Evolutionary conservation across 208 protist species (phyloP).

Genomic region (Zelonia costaricensis): DNA sequence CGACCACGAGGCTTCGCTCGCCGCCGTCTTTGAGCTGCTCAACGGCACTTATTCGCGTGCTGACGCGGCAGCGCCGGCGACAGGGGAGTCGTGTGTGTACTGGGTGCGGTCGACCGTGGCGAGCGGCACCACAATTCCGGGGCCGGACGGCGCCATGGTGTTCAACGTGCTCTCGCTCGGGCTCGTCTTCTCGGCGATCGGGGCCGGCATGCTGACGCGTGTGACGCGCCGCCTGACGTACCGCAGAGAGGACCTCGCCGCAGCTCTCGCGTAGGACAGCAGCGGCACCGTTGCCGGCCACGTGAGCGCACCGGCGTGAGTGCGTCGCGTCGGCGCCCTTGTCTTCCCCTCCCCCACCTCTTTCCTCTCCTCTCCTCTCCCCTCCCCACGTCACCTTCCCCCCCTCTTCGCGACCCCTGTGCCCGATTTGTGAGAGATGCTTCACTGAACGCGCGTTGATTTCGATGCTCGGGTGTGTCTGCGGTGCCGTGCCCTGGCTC

Average conservation of each 20-base stretch:
- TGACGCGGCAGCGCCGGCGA: background rate
- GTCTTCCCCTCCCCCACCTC: background rate
- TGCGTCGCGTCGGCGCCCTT: background rate
- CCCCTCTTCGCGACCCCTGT: too few relatives aligned
- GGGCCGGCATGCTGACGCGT: conserved; percentile 31
- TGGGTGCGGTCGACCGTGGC: conserved; percentile 58
- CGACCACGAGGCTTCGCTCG: conserved; percentile 46
- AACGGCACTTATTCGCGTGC: conserved; percentile 8
- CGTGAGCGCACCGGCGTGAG: background rate
- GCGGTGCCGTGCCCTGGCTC: too few relatives aligned
- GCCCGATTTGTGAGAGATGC: background rate
- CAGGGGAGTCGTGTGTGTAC: conserved; percentile 15
- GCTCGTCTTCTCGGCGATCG: conserved; percentile 38
- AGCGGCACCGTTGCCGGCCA: background rate
- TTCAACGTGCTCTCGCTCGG: conserved; percentile 75
- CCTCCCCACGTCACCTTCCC: too few relatives aligned
- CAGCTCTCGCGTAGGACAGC: background rate
- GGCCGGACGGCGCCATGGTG: conserved; percentile 76
- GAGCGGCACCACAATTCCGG: conserved; percentile 63
- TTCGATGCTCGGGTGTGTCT: too few relatives aligned
- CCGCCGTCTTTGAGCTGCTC: conserved; percentile 21
- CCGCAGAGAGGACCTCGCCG: conserved; percentile 9
- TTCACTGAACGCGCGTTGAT: too few relatives aligned
- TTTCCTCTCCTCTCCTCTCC: conserved; percentile 1
- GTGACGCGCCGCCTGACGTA: conserved; percentile 29